Percentiles rank a stretch among this genome's conserved stretches.
Conservation (phyloP, 305 asterid genomes). For the Stenogyne calaminthoides region DNA sequence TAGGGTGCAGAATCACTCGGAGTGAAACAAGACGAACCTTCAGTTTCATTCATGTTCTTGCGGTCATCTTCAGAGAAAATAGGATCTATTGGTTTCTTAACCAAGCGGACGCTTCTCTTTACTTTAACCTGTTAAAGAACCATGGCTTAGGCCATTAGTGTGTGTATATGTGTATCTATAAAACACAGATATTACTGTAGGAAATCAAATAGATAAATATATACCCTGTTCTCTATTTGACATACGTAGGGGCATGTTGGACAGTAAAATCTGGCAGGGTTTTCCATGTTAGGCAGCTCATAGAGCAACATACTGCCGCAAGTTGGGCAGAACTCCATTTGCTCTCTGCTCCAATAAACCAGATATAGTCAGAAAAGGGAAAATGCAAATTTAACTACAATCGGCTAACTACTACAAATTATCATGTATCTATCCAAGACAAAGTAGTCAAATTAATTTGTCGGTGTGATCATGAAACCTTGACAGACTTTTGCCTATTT, state of each 20-base stretch:
- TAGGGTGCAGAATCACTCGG: not conserved
- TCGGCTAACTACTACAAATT: not conserved
- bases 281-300: slow-evolving; percentile 56
- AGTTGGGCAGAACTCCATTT: slow-evolving; percentile 79
- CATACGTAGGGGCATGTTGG: slow-evolving; percentile 68
- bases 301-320: slow-evolving; percentile 67
- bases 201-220: slow-evolving; percentile 4
- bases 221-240: slow-evolving; percentile 56
- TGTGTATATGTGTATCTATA: not conserved
- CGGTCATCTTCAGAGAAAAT: slow-evolving; percentile 60
- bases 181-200: not conserved
- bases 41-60: slow-evolving; percentile 44
- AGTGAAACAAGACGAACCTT: slow-evolving; percentile 38
- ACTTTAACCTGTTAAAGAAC: slow-evolving; percentile 55
- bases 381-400: not conserved
- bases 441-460: too few relatives aligned
- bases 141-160: not conserved
- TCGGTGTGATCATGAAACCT: too few relatives aligned
- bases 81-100: slow-evolving; percentile 65
- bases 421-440: not conserved
- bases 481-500: too few relatives aligned
- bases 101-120: slow-evolving; percentile 52
- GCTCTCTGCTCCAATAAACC: not conserved
- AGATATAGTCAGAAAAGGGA: not conserved
- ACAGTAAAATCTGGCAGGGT: slow-evolving; percentile 58